phyloP scores from a whole-genome alignment of 768 basidiomycete species.

The Collybiopsis confluens region DNA sequence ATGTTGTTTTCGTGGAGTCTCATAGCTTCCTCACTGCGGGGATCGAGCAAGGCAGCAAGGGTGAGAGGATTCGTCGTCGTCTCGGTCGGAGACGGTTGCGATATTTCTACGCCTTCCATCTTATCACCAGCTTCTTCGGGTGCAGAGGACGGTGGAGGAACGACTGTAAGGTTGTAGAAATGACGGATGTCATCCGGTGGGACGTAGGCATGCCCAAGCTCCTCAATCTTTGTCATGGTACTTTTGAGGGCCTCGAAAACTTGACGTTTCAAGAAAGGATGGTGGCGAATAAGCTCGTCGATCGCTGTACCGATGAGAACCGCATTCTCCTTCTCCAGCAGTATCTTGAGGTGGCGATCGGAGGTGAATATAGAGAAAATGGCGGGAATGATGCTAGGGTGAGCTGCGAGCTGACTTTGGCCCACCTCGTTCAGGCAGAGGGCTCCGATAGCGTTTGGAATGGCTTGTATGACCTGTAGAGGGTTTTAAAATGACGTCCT shows the following conservation, averaged over 20 bases:
- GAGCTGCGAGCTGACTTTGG: constrained; percentile 70
- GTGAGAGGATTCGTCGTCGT: neutral
- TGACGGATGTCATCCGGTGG: constrained; percentile 56
- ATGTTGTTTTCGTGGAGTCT: constrained; percentile 72
- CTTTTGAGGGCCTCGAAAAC: constrained; percentile 76
- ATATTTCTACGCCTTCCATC: constrained; percentile 43
- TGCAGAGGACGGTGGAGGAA: constrained; percentile 21
- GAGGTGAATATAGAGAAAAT: constrained; percentile 87
- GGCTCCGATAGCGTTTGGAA: constrained; percentile 94
- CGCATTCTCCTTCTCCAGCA: constrained; percentile 92
- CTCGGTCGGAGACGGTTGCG: constrained; percentile 12
- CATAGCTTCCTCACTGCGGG: constrained; percentile 26
- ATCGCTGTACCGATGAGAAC: constrained; percentile 84
- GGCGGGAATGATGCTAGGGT: constrained; percentile 78
- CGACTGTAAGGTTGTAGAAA: constrained; percentile 54
- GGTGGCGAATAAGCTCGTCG: constrained; percentile 95
- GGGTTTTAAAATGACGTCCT: neutral
- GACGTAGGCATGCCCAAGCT: constrained; percentile 57
- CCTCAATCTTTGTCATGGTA: constrained; percentile 70
- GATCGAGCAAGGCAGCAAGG: neutral
- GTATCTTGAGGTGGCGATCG: constrained; percentile 73
- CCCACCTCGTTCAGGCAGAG: constrained; percentile 92
- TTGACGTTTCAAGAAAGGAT: constrained; percentile 77
- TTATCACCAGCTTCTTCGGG: constrained; percentile 32
- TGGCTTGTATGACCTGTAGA: constrained; percentile 78